phyloP scores from a whole-genome alignment of 768 basidiomycete species.

The Mycena rosella region DNA sequence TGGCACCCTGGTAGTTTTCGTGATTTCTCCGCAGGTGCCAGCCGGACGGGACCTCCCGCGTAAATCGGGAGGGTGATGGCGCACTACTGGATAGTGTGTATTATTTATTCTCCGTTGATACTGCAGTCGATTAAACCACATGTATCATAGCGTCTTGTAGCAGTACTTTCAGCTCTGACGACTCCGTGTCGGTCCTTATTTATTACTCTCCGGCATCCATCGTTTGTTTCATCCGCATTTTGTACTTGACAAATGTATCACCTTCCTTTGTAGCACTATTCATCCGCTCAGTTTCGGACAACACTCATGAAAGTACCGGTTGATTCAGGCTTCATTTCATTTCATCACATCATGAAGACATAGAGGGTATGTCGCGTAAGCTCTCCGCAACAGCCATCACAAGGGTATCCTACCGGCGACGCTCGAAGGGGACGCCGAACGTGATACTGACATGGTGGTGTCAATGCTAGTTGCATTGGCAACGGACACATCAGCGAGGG shows the following conservation, averaged over 20 bases:
- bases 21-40: not conserved
- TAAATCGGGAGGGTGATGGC: not conserved
- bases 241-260: too few relatives aligned
- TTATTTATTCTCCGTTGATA: constrained; percentile 20
- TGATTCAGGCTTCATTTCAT: not conserved
- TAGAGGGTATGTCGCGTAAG: too few relatives aligned
- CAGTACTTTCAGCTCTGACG: too few relatives aligned
- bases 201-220: too few relatives aligned
- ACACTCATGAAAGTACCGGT: too few relatives aligned
- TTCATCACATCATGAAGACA: not conserved
- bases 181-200: too few relatives aligned
- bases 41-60: not conserved
- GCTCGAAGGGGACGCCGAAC: not conserved
- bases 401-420: not conserved
- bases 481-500: not conserved
- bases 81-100: constrained; percentile 10
- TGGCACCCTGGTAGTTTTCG: not conserved
- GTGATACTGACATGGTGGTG: not conserved
- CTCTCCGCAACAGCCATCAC: not conserved
- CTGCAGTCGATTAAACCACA: not conserved
- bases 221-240: too few relatives aligned
- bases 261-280: too few relatives aligned
- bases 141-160: not conserved
- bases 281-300: not conserved
- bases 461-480: not conserved